phyloP scores from a whole-genome alignment of 1,284 basidiomycete genomes.

The Crepidotus sp. region DNA sequence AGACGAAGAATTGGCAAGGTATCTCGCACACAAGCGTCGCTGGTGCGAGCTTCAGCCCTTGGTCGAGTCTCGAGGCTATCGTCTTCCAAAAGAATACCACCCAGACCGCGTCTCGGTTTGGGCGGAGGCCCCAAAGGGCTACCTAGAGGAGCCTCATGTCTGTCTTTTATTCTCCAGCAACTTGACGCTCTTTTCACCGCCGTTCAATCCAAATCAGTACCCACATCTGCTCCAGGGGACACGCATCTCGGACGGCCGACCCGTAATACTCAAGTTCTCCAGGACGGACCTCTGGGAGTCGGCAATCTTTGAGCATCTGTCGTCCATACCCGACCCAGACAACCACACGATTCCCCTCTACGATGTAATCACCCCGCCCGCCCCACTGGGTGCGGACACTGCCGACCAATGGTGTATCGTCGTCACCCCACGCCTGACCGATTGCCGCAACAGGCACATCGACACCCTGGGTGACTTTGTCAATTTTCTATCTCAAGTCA shows the following conservation, averaged over 20 bases:
- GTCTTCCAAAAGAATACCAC: slow-evolving; percentile 12
- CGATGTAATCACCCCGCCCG: slow-evolving; percentile 15
- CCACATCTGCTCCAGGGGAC: slow-evolving; percentile 16
- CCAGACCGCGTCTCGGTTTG: slow-evolving; percentile 14
- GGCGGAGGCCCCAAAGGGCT: slow-evolving; percentile 12
- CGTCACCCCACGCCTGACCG: slow-evolving; percentile 16
- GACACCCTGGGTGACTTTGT: slow-evolving; percentile 13
- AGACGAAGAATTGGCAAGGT: slow-evolving; percentile 17
- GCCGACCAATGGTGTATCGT: slow-evolving; percentile 16
- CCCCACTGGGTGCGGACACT: not conserved
- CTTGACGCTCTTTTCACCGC: not conserved
- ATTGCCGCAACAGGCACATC: slow-evolving; percentile 13
- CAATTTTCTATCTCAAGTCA: slow-evolving; percentile 15
- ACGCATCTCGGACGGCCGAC: slow-evolving; percentile 15
- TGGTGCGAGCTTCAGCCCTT: slow-evolving; percentile 19
- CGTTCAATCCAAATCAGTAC: slow-evolving; percentile 14
- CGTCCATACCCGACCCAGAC: slow-evolving; percentile 16
- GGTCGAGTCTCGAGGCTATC: slow-evolving; percentile 16
- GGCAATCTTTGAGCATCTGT: slow-evolving; percentile 13
- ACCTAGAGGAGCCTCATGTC: slow-evolving; percentile 13
- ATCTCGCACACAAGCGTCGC: slow-evolving; percentile 17
- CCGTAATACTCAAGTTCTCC: slow-evolving; percentile 18
- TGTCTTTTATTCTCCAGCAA: not conserved
- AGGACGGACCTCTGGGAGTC: slow-evolving; percentile 18
- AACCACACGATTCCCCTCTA: slow-evolving; percentile 19